These are phyloP conservation scores for Chamaenerion angustifolium DNA, from an alignment of 345 rosid genomes.

Conservation along the genomic window DNA sequence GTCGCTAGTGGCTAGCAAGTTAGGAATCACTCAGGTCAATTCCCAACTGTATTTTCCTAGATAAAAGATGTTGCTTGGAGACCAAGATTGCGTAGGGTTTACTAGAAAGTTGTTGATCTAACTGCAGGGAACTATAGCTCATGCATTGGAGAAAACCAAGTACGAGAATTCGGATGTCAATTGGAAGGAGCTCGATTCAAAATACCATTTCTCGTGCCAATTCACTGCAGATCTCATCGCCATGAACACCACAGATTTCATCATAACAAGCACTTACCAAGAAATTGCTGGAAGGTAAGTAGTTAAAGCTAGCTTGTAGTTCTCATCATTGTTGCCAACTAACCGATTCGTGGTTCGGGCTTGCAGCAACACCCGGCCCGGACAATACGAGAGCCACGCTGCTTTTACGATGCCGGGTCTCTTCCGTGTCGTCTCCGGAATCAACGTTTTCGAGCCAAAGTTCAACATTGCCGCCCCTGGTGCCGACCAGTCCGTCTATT, in stretches of 20 bases:
- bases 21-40: slow-evolving; percentile 62
- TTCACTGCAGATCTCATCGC: slow-evolving; percentile 79
- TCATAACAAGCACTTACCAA: slow-evolving; percentile 84
- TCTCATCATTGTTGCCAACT: not conserved
- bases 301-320: not conserved
- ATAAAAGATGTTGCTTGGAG: too few relatives aligned
- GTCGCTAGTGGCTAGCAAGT: slow-evolving; percentile 63
- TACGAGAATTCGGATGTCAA: slow-evolving; percentile 80
- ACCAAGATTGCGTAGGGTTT: too few relatives aligned
- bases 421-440: slow-evolving; percentile 75
- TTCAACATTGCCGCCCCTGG: slow-evolving; percentile 93
- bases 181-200: slow-evolving; percentile 75
- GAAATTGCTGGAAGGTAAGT: slow-evolving; percentile 87
- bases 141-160: slow-evolving; percentile 87
- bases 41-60: too few relatives aligned
- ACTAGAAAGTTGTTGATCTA: not conserved
- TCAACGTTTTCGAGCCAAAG: slow-evolving; percentile 81
- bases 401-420: slow-evolving; percentile 91
- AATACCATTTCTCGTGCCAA: slow-evolving; percentile 91
- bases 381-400: slow-evolving; percentile 83
- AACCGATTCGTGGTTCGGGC: too few relatives aligned
- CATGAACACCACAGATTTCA: slow-evolving; percentile 76
- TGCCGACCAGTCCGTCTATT: slow-evolving; percentile 92
- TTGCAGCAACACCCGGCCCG: slow-evolving; percentile 68
- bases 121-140: slow-evolving; percentile 71